These are phyloP conservation scores for Pilatotrama ljubarskyi DNA, from an alignment of 768 basidiomycete genomes.

Conservation along the genomic window DNA sequence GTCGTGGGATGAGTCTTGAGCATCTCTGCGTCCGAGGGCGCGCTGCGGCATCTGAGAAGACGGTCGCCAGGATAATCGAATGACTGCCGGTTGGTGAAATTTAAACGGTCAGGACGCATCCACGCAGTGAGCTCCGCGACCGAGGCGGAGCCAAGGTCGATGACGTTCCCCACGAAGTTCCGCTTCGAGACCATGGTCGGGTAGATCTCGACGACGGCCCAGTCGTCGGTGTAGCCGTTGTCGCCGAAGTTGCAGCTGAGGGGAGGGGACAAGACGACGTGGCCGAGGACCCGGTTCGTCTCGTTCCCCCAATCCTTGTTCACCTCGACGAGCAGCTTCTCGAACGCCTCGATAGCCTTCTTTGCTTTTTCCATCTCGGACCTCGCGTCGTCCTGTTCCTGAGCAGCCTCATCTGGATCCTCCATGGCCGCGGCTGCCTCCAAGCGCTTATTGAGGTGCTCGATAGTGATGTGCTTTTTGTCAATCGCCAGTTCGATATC, in stretches of 20 bases:
- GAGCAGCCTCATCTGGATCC: constrained; percentile 14
- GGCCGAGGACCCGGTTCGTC: constrained; percentile 28
- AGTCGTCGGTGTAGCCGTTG: constrained; percentile 25
- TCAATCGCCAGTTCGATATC: no score
- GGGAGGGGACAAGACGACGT: constrained; percentile 28
- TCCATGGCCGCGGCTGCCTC: constrained; percentile 10
- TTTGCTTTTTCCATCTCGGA: background rate
- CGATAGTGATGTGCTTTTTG: no score
- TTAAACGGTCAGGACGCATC: constrained; percentile 26
- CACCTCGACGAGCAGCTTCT: constrained; percentile 21
- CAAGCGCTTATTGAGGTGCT: no score
- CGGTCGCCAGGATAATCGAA: constrained; percentile 27
- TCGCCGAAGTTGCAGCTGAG: constrained; percentile 16
- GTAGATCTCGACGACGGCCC: constrained; percentile 31
- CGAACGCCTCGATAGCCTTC: constrained; percentile 22
- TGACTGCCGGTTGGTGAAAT: constrained; percentile 6
- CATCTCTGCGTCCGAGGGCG: constrained; percentile 24
- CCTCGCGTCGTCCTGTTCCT: constrained; percentile 6
- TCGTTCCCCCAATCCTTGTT: constrained; percentile 20
- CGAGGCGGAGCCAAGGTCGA: constrained; percentile 24
- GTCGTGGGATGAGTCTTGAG: constrained; percentile 15
- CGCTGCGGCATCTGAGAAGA: constrained; percentile 20
- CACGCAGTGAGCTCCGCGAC: constrained; percentile 9
- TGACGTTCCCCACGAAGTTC: constrained; percentile 27
- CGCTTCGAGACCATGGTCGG: constrained; percentile 23